Base-by-base conservation (phyloP, 495 filamentous ascomycete species). In the Darksidea phi region DNA sequence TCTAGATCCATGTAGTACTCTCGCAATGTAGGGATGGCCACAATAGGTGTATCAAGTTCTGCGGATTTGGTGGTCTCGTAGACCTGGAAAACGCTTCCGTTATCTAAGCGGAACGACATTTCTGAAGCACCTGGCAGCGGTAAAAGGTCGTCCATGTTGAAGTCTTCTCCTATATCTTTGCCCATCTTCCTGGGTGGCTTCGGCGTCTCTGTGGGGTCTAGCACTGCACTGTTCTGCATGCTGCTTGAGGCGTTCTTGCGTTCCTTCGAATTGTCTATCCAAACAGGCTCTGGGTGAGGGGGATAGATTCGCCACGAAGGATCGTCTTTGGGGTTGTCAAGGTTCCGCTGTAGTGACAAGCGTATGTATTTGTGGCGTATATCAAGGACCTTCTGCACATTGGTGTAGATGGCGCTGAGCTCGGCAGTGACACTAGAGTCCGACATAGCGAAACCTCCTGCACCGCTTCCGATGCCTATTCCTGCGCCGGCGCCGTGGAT, bases 1-100 rank as follows among this genome's bases (percentile, higher is more conserved):
- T 98, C 93, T n/a, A 97, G 77, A 72, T 97, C 94, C 76, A 95
- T 85, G 71, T 97, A 98, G 69, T 88, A 98, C 65, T 97, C 92
- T 67, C 88, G 85, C 64, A 97, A 80, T 2, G 90, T 93, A 2
- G 94, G 94, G 11, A 97, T 87, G 23, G 82, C 78, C 38, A 96
- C 84, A 12, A 89, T 81, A 0, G 93, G 91, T 10, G 79, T 76
- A 43, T 83, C 77, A 8, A 78, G 73, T 56, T 85, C 77, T n/a
- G 80, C 80, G 6, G 86, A 80, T 62, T 80, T 73, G 2, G 82
- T 74, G 32, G 80, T 84, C 66, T 91, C 86, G 70, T 88, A 97
- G 0, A 98, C 88, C 67, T 97, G 93, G 70, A 90, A 98, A 24
- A 97, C 88, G 47, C 94, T 88, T 62, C 82, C 86, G 12, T 86